Percentiles rank a stretch among this genome's conserved stretches.
These are phyloP conservation scores for Zygosaccharomyces sapae DNA, from an alignment of 1,139 yeast species.

Conservation along the genomic window DNA sequence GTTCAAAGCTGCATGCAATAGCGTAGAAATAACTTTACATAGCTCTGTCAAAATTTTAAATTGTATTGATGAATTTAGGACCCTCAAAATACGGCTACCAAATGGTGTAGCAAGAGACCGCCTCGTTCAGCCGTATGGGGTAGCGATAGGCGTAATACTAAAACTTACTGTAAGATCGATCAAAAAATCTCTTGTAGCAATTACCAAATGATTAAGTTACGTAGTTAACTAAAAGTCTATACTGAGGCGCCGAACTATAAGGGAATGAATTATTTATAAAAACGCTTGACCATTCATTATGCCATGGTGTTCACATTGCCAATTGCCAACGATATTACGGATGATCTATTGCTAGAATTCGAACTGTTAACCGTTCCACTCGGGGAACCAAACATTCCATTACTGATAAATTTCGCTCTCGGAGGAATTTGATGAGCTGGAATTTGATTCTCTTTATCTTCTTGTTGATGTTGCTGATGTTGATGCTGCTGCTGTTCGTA, in stretches of 20 bases:
- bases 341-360: slow-evolving; percentile 24
- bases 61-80: not conserved
- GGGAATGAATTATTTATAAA: not conserved
- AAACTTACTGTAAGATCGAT: no score
- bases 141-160: not conserved
- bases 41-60: not conserved
- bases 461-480: slow-evolving; percentile 11
- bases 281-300: slow-evolving; percentile 1
- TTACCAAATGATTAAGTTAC: not conserved
- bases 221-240: not conserved
- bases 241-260: slow-evolving; percentile 2
- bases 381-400: slow-evolving; percentile 20
- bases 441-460: slow-evolving; percentile 23
- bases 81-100: not conserved
- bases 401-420: slow-evolving; percentile 23
- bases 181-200: not conserved
- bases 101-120: not conserved
- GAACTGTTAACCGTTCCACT: slow-evolving; percentile 20
- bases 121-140: not conserved
- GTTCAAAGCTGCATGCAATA: not conserved
- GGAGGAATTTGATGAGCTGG: slow-evolving; percentile 23
- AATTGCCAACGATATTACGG: slow-evolving; percentile 23
- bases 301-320: slow-evolving; percentile 19
- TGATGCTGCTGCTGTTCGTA: slow-evolving; percentile 8
- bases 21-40: not conserved